Base-by-base conservation (phyloP, 306 rosid species). In the Medicago lupulina region DNA sequence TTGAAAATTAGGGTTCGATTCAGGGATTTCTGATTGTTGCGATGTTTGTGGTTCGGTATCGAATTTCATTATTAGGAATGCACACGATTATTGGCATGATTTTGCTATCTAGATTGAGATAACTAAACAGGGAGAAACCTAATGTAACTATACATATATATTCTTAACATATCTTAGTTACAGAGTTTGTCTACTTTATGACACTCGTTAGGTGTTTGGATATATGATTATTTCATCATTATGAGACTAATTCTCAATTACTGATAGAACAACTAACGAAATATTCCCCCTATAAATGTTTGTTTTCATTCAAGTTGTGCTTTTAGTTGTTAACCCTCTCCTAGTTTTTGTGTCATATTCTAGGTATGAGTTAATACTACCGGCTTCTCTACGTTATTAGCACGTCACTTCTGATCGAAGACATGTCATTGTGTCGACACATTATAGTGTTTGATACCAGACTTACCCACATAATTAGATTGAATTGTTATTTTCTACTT, bases 11-110 rank as follows among this genome's bases (percentile, higher is more conserved):
- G 81, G 79, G 50, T 71, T 71, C n/a, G 25, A 15, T 80, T 74
- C 60, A 55, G 84, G 84, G 67, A 80, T 80, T 82, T 72, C 15
- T 55, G 54, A 21, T 44, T 53, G 8, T 16, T 69, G 66, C 1
- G 36, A 4, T 41, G 11, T 31, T 10, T 62, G 9, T 19, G 51
- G 1, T 57, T 5, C 0, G 58, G 28, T n/a, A 59, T 73, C 25
- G 0, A 73, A 57, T 16, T n/a, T 50, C 1, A 11, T 47, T 49
- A 49, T 7, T 51, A n/a, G 21, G 23, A 18, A 54, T 18, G 11
- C 31, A 54, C 49, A 18, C n/a, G n/a, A n/a, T n/a, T n/a, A n/a
- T n/a, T 21, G 23, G 23, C 38, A 34, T 34, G 7, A 7, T 34
- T 34, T 34, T 34, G 7, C 38, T 34, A 34, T 34, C 38, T 46